These are phyloP conservation scores for Paramecium tetraurelia DNA, from an alignment of 73 alveolate species.

Conservation along the genomic window DNA sequence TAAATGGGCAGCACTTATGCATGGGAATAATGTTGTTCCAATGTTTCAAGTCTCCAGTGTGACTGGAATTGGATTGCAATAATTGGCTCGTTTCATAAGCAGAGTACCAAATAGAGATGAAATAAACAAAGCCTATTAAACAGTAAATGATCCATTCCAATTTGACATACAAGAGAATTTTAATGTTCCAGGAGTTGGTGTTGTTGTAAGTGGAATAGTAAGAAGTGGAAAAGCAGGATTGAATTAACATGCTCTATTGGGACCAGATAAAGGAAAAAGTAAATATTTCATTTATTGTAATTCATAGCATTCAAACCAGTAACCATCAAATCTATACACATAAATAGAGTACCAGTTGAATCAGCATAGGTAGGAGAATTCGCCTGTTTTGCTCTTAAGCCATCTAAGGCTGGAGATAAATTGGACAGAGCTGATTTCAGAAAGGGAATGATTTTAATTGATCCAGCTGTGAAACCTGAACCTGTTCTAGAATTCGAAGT, in stretches of 20 bases:
- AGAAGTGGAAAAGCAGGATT: slow-evolving; percentile 80
- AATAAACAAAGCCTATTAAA: slow-evolving; percentile 62
- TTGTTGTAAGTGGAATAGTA: slow-evolving; percentile 86
- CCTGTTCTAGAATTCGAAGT: slow-evolving; percentile 85
- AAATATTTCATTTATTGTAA: neutral
- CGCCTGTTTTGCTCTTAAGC: slow-evolving; percentile 88
- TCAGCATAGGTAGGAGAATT: slow-evolving; percentile 85
- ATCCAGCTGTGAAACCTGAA: slow-evolving; percentile 68
- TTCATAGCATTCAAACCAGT: slow-evolving; percentile 73
- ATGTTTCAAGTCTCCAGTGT: slow-evolving; percentile 83
- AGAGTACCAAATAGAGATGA: slow-evolving; percentile 69
- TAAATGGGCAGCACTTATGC: slow-evolving; percentile 66
- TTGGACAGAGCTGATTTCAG: slow-evolving; percentile 83
- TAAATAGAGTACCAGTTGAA: slow-evolving; percentile 80
- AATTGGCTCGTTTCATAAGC: slow-evolving; percentile 69
- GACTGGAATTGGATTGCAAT: slow-evolving; percentile 81
- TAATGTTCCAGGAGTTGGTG: slow-evolving; percentile 90
- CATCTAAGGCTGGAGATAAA: slow-evolving; percentile 84
- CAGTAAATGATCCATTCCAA: slow-evolving; percentile 85
- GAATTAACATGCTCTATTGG: slow-evolving; percentile 74
- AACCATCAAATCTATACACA: slow-evolving; percentile 83
- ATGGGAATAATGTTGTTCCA: slow-evolving; percentile 73
- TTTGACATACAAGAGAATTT: slow-evolving; percentile 85
- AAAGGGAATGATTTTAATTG: slow-evolving; percentile 91
- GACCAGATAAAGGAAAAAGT: slow-evolving; percentile 84